Base-by-base conservation (phyloP, 2,329 filamentous ascomycete genomes). In the Trichophaea hybrida region DNA sequence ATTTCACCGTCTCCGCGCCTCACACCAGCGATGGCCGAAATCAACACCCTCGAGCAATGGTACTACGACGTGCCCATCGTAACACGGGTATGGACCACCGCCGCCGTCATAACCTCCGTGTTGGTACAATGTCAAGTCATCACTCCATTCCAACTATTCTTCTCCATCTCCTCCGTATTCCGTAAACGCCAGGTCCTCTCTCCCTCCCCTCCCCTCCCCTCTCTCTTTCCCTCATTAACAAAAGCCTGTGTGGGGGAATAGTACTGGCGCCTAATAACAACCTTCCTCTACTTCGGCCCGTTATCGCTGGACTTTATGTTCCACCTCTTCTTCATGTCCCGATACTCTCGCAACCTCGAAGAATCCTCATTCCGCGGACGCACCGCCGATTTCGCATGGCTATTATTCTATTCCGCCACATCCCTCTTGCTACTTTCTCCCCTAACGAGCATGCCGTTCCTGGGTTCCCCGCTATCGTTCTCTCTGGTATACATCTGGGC, bases 401-500 rank as follows among this genome's bases (percentile, higher is more conserved):
- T 98, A 15, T 78, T 98, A 1, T 76, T 93, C 56, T 97, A 94
- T 72, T 84, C 89, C 59, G 88, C 84, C 71, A 79, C 81, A 1
- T 85, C 84, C 59, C 81, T 98, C 15, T 80, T 97, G 58, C 66
- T 68, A 48, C 77, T 97, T 44, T 93, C 90, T 49, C 90, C 91
- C 1, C 77, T 96, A 63, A 84, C 95, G 54, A 89, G 85, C 32
- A 88, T 97, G 76, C 88, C 88, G 0, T 98, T 96, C 72, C 80
- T 98, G 8, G 93, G 93, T n/a, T 88, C 90, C 46, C 87, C 91
- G 1, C 79, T 98, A 12, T 94, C 88, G 3, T 94, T 88, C 54
- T 95, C 88, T 5, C 77, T 98, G 62, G 91, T 97, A 59, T 98
- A 98, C 73, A 96, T 98, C 69, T 98, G 93, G 93, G 93, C 89